Evolutionary conservation across 2,329 filamentous ascomycete species (phyloP), one percentile per base, ranked within the genome.

Genomic region (Leptographium procerum): DNA sequence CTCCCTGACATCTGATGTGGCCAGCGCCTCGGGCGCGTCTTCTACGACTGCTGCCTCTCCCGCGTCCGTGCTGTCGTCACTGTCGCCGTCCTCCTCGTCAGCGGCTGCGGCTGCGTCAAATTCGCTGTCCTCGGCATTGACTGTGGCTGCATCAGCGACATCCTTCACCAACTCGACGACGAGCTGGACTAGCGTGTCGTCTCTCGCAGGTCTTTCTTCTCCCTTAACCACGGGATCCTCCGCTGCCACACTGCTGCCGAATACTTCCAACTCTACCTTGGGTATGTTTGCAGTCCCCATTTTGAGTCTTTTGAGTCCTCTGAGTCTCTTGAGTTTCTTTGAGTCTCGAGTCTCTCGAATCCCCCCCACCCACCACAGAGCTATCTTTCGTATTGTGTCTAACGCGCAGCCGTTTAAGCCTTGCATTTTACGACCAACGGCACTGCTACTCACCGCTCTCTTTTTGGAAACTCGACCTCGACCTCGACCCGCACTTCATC

Each of bases 401-500:
- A 50, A 50, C 22, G 22, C 1, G 16, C 6, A 28, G 48, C 28
- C 2, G 26, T 28, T 29, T 10, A 9, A n/a, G 50, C 50, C 19
- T 19, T 19, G 16, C 26, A 24, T 29, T 55, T 13, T 26, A 4
- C 48, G 16, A 52, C 16, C 33, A 58, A 24, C 56, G 52, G 34
- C 56, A 36, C 22, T 5, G 24, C 33, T 7, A n/a, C 19, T 6
- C 11, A 53, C 22, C 22, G 53, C 22, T 48, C 26, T 31, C 28
- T 26, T 19, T 59, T 57, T 40, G 13, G 34, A 28, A 57, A 55
- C 29, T 52, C 52, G 33, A 34, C 59, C 22, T 56, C 52, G 57
- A 60, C 63, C 52, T 9, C 62, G 28, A 60, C 65, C 7, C 59
- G 59, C 14, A 40, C 52, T 6, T 33, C 40, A 6, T 48, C 43